Percentiles rank a stretch among this genome's conserved stretches.
phyloP scores from a whole-genome alignment of 768 basidiomycete species.

The Suillus occidentalis region DNA sequence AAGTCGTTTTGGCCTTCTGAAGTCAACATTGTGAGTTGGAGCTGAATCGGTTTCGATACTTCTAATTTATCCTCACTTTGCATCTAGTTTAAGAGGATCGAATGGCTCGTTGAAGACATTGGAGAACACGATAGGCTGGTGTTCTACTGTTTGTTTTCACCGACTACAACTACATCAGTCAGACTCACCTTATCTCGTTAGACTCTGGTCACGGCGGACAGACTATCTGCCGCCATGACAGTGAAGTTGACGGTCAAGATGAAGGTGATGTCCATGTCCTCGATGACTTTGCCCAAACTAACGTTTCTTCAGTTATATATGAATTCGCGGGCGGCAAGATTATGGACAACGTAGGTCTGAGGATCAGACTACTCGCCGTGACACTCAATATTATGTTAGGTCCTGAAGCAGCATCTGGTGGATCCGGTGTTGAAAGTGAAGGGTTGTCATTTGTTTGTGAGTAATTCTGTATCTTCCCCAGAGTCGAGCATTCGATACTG shows the following conservation, averaged over 20 bases:
- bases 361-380: background rate
- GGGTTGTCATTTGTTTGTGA: constrained; percentile 1
- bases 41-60: background rate
- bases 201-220: constrained; percentile 26
- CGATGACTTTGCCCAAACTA: background rate
- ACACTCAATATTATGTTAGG: constrained; percentile 11
- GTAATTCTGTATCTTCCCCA: background rate
- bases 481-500: background rate
- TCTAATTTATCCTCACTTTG: background rate
- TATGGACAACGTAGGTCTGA: constrained; percentile 21
- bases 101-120: constrained; percentile 41
- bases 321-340: constrained; percentile 18
- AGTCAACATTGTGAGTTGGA: constrained; percentile 42
- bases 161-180: too few relatives aligned
- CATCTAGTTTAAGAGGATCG: constrained; percentile 41
- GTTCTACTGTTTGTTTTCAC: constrained; percentile 49
- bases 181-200: background rate
- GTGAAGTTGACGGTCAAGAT: constrained; percentile 49
- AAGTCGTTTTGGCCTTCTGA: constrained; percentile 40
- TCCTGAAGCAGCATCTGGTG: constrained; percentile 21
- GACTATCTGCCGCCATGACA: constrained; percentile 24
- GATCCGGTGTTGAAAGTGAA: constrained; percentile 19
- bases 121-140: constrained; percentile 47
- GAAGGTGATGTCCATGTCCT: constrained; percentile 40
- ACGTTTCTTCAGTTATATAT: background rate